Conservation (phyloP, 2,329 filamentous ascomycete genomes). For the Clarireedia homoeocarpa region DNA sequence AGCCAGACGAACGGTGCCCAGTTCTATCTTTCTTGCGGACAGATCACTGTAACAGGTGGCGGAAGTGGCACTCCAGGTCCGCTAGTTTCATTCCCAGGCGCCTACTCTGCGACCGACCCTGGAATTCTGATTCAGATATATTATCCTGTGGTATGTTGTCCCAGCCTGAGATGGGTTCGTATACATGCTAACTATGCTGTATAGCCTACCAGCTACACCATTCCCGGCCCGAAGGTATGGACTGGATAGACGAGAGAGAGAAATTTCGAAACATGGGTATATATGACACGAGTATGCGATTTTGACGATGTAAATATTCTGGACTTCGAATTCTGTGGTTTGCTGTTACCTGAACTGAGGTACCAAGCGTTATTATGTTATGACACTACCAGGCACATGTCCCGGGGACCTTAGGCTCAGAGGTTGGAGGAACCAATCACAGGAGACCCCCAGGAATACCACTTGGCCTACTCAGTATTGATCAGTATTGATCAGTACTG, state of each 20-base stretch:
- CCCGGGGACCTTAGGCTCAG: no score
- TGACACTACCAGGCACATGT: no score
- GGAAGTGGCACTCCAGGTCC: slow-evolving; percentile 33
- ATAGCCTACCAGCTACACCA: slow-evolving; percentile 22
- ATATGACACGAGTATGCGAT: no score
- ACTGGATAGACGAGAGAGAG: slow-evolving; percentile 9
- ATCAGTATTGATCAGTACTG: no score
- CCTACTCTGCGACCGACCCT: slow-evolving; percentile 30
- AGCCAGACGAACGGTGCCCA: slow-evolving; percentile 14
- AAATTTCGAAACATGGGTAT: no score
- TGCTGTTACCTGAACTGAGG: no score
- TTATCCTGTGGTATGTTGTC: slow-evolving; percentile 27
- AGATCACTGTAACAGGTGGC: slow-evolving; percentile 35
- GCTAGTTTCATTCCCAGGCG: slow-evolving; percentile 30
- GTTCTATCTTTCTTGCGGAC: slow-evolving; percentile 32
- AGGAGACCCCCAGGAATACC: no score
- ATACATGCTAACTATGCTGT: neutral
- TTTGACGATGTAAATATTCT: no score
- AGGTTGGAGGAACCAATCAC: no score
- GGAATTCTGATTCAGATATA: slow-evolving; percentile 31
- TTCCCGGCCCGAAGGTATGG: slow-evolving; percentile 24
- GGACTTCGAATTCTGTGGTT: no score
- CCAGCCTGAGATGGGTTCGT: neutral
- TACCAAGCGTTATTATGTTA: no score
- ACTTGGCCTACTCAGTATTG: no score